A percentile compares a stretch with the other conserved stretches of the same genome.
These are phyloP conservation scores for Beauveria scarabaeidicola DNA, from an alignment of 2,329 filamentous ascomycete species.

Conservation along the genomic window DNA sequence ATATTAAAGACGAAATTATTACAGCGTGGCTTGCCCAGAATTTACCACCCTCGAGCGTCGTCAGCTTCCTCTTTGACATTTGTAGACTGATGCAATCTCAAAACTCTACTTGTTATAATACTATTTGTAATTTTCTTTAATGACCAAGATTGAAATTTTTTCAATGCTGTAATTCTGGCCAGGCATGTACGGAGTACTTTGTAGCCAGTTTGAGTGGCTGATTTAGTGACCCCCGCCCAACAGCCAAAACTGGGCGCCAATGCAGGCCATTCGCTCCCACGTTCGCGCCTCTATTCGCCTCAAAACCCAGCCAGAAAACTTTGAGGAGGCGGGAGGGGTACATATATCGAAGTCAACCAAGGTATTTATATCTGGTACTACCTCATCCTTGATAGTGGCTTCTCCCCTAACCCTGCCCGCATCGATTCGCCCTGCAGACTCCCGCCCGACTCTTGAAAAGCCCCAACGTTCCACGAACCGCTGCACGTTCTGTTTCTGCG, in stretches of 20 bases:
- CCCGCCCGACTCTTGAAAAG: neutral
- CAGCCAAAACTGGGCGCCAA: slow-evolving; percentile 2
- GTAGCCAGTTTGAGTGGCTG: neutral
- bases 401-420: neutral
- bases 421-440: neutral
- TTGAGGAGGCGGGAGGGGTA: neutral
- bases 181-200: no score
- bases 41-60: neutral
- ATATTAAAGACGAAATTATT: neutral
- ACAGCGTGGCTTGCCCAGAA: neutral
- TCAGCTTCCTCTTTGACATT: no score
- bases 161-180: no score
- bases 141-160: no score
- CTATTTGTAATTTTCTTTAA: no score
- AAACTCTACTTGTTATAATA: no score
- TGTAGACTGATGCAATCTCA: no score
- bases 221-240: neutral
- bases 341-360: neutral
- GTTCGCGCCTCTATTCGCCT: slow-evolving; percentile 3
- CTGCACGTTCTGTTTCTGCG: slow-evolving; percentile 2
- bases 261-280: neutral
- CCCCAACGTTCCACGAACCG: slow-evolving; percentile 1
- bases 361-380: neutral
- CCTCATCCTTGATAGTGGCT: neutral
- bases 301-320: neutral